Conservation (phyloP, 2,329 filamentous ascomycete species). For the Fonsecaea pugnacius region DNA sequence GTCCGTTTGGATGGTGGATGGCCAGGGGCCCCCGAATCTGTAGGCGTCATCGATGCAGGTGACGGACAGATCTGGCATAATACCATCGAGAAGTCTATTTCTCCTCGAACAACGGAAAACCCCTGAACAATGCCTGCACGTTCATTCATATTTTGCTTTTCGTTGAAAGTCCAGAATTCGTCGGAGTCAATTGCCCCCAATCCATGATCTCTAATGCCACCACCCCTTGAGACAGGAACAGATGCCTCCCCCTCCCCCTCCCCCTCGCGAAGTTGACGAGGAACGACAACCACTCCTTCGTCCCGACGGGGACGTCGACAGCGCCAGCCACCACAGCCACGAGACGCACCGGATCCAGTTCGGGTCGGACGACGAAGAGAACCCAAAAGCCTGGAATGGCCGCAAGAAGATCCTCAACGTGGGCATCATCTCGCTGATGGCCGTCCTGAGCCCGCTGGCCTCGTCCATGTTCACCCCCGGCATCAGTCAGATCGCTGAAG, state of each 20-base stretch:
- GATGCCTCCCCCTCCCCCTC: neutral
- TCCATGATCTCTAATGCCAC: neutral
- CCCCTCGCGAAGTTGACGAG: constrained; percentile 15
- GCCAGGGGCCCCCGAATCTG: neutral
- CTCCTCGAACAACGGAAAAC: neutral
- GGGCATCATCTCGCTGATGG: constrained; percentile 56
- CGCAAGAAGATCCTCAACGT: constrained; percentile 55
- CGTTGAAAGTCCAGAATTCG: neutral
- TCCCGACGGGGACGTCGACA: constrained; percentile 16
- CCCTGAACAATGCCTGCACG: neutral
- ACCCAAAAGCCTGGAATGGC: constrained; percentile 54
- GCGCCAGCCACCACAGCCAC: constrained; percentile 5
- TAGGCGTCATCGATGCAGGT: neutral
- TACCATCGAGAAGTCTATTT: neutral
- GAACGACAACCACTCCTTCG: constrained; percentile 29
- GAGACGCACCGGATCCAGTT: constrained; percentile 40
- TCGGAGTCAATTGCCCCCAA: neutral
- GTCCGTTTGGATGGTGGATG: neutral
- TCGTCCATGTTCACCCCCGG: constrained; percentile 59
- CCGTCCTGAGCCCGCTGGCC: constrained; percentile 39
- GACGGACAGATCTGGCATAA: neutral
- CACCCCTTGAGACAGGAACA: neutral
- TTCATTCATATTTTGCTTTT: neutral
- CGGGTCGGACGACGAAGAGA: constrained; percentile 46
- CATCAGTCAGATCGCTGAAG: constrained; percentile 55